Conservation (phyloP, 2,329 filamentous ascomycete species). For the Setomelanomma holmii region DNA sequence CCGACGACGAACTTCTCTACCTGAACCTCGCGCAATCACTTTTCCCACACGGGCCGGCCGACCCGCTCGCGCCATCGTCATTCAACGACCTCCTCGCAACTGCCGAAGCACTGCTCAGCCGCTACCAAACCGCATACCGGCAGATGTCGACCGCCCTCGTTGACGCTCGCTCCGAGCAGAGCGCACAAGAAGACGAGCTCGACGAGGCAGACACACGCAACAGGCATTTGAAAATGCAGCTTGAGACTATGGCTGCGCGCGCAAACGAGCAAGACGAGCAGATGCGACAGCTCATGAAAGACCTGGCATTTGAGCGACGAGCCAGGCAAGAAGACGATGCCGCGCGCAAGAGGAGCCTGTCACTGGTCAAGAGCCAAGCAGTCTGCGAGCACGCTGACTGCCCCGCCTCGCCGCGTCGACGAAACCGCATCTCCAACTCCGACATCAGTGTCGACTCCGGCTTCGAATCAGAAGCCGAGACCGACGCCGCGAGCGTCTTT, state of each 20-base stretch:
- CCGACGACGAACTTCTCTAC: slow-evolving; percentile 59
- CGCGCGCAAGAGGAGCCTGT: slow-evolving; percentile 40
- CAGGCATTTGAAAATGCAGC: slow-evolving; percentile 65
- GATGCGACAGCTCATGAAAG: slow-evolving; percentile 51
- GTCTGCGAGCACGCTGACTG: slow-evolving; percentile 25
- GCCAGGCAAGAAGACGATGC: slow-evolving; percentile 45
- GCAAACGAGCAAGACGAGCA: slow-evolving; percentile 63
- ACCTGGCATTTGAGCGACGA: slow-evolving; percentile 43
- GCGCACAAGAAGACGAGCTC: slow-evolving; percentile 66
- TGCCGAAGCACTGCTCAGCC: slow-evolving; percentile 61
- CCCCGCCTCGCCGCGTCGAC: slow-evolving; percentile 29
- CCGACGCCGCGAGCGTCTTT: slow-evolving; percentile 53
- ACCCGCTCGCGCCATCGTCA: slow-evolving; percentile 59
- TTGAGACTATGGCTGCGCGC: slow-evolving; percentile 65
- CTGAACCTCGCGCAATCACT: slow-evolving; percentile 62
- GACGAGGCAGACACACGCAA: slow-evolving; percentile 66
- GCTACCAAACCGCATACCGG: slow-evolving; percentile 65
- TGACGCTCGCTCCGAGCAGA: slow-evolving; percentile 61
- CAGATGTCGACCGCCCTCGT: slow-evolving; percentile 51
- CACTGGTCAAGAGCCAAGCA: slow-evolving; percentile 32
- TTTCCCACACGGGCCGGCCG: slow-evolving; percentile 59
- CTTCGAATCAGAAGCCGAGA: slow-evolving; percentile 66
- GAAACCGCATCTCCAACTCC: slow-evolving; percentile 44
- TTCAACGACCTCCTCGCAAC: slow-evolving; percentile 65
- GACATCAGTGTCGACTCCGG: slow-evolving; percentile 61